A percentile compares a stretch with the other conserved stretches of the same genome.
These are phyloP conservation scores for Fusarium sp. DNA, from an alignment of 2,329 filamentous ascomycete species.

Conservation along the genomic window DNA sequence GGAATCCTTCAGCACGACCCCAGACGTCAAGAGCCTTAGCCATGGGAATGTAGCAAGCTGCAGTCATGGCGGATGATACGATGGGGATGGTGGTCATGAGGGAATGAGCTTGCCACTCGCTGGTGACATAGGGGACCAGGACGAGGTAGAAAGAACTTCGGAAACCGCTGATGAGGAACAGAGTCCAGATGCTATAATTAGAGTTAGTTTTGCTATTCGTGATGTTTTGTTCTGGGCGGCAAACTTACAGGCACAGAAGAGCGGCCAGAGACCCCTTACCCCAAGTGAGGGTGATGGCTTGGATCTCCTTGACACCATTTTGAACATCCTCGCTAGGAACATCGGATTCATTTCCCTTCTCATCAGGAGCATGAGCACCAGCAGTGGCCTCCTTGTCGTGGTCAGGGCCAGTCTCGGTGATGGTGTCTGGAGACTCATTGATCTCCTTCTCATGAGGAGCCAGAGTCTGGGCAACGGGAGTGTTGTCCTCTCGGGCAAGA, in stretches of 20 bases:
- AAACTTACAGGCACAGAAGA: slow-evolving; percentile 49
- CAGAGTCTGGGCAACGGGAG: slow-evolving; percentile 15
- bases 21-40: slow-evolving; percentile 72
- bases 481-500: slow-evolving; percentile 20
- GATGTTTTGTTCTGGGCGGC: not conserved
- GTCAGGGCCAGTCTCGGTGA: not conserved
- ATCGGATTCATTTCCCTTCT: slow-evolving; percentile 22
- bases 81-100: slow-evolving; percentile 65
- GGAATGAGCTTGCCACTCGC: slow-evolving; percentile 63
- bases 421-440: slow-evolving; percentile 9
- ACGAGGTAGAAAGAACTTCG: slow-evolving; percentile 56
- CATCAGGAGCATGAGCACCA: slow-evolving; percentile 9
- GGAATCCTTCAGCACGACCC: slow-evolving; percentile 70
- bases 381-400: slow-evolving; percentile 31
- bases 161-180: slow-evolving; percentile 64
- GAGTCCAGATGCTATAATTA: slow-evolving; percentile 54
- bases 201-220: slow-evolving; percentile 4
- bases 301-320: slow-evolving; percentile 54
- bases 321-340: slow-evolving; percentile 45
- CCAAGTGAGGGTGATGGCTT: slow-evolving; percentile 57
- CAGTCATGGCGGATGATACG: slow-evolving; percentile 64
- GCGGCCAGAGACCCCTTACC: slow-evolving; percentile 50
- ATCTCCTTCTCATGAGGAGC: slow-evolving; percentile 25
- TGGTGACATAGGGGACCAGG: slow-evolving; percentile 60
- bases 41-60: slow-evolving; percentile 70